Base-by-base conservation (phyloP, 495 filamentous ascomycete genomes). In the Zalerion maritima region DNA sequence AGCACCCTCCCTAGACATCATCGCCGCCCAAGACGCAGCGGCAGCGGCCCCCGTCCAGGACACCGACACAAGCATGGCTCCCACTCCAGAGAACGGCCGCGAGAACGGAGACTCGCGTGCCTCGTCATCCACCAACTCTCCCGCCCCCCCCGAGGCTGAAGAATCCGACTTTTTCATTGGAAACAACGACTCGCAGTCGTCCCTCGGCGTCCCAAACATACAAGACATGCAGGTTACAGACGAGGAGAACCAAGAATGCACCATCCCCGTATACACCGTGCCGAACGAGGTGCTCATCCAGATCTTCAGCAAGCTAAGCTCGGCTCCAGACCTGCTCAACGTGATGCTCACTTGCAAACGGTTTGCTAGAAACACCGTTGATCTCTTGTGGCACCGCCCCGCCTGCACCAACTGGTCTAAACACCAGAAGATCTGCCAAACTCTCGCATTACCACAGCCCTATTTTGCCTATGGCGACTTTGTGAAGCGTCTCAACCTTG, bases 261-360 rank as follows among this genome's bases (percentile, higher is more conserved):
- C 63, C 5, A 73, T 81, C 12, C 85, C 86, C 23, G 75, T 94
- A 38, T 72, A 78, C 28, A 70, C 75, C 24, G 69, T 99, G 17
- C 91, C 91, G 8, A 82, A 84, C 40, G 91, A 99, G 60, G 76
- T 99, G 26, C 67, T 96, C 29, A 94, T 99, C 38, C 69, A 73
- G 46, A 79, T 94, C 32, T 94, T 99, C 56, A 64, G 79, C 9
- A 89, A 84, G 47, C 71, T 99, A 24, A 70, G 52, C 43, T 73
- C 69, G 18, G 64, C 81, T 2, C 50, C 53, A 3, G 89, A 96
- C 45, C 67, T 94, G 36, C 60, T 79, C 37, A 77, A 73, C 50
- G 87, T 82, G 49, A 87, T 99, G 81, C 59, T 87, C 43, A 87
- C 92, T 5, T 92, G 75, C 44, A 83, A 82, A 47, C 73, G 75